Base-by-base conservation (phyloP, 768 basidiomycete genomes). In the Trametes punicea region DNA sequence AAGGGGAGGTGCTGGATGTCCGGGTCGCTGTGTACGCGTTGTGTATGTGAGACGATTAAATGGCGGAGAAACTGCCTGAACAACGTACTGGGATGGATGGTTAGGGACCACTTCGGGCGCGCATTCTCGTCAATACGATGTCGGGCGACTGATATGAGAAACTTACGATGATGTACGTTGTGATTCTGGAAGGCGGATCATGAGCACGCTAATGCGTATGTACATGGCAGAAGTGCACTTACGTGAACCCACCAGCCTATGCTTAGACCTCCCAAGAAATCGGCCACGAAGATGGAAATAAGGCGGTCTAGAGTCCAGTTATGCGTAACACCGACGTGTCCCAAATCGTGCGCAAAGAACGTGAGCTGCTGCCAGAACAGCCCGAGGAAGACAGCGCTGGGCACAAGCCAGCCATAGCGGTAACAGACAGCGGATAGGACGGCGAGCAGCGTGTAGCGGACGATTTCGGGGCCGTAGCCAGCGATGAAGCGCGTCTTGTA, bases 201-300 rank as follows among this genome's bases (percentile, higher is more conserved):
- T 56, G 31, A 49, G 55, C 31, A 53, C 18, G 20, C 18, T 56
- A 34, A 48, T 2, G 48, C 55, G n/a, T 55, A 39, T n/a, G n/a
- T n/a, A n/a, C n/a, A n/a, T n/a, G 10, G 33, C 46, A 10, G 27
- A n/a, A 23, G 30, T 16, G 29, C n/a, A 84, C 93, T 74, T 64
- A 95, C 94, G 69, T 94, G 82, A 36, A 93, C 90, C 96, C 96
- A 99, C 97, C 97, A 99, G 36, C 94, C 92, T 21, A 97, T 79
- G 68, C 94, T 97, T 50, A 99, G 75, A 4, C 97, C 97, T 23
- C 97, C 97, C 44, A 94, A 75, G 65, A 87, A 92, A 69, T 93
- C 82, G 0, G 96, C 90, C 41, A 98, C 74, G 29, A 85, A 67
- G 34, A 87, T 95, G 11, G 84, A 88, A 31, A 95, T 72, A 33